phyloP scores from a whole-genome alignment of 495 filamentous ascomycete species.

The Daldinia caldariorum region DNA sequence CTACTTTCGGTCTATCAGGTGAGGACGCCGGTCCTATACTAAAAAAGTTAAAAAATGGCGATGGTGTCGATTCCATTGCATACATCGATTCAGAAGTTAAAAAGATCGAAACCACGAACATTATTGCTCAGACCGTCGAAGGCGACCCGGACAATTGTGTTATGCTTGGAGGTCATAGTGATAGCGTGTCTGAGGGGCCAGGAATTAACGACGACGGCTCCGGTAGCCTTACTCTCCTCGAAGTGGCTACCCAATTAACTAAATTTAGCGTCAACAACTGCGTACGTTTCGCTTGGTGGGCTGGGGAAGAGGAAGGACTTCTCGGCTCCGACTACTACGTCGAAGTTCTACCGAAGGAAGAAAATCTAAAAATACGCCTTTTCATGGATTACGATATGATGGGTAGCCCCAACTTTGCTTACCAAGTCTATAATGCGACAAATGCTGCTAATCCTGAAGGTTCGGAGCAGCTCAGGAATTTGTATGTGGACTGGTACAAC shows the following conservation, averaged over 20 bases:
- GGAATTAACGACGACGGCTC: conserved; percentile 64
- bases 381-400: conserved; percentile 72
- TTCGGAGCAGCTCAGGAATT: conserved; percentile 60
- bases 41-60: conserved; percentile 56
- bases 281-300: conserved; percentile 67
- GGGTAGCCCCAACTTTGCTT: conserved; percentile 64
- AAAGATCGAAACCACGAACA: conserved; percentile 59
- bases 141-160: conserved; percentile 66
- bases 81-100: conserved; percentile 64
- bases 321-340: conserved; percentile 67
- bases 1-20: conserved; percentile 66
- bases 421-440: conserved; percentile 62
- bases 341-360: conserved; percentile 55
- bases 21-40: conserved; percentile 60
- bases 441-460: conserved; percentile 60
- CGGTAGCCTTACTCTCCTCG: conserved; percentile 63
- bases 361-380: conserved; percentile 64
- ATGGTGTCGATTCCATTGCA: conserved; percentile 61
- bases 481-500: conserved; percentile 62
- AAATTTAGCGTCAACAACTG: conserved; percentile 64
- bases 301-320: conserved; percentile 67
- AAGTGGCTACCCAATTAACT: conserved; percentile 61
- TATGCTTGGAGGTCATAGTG: conserved; percentile 66
- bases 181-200: conserved; percentile 62
- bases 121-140: conserved; percentile 64